Base-by-base conservation (phyloP, 495 filamentous ascomycete species). In the Aspergillus funiculosus region DNA sequence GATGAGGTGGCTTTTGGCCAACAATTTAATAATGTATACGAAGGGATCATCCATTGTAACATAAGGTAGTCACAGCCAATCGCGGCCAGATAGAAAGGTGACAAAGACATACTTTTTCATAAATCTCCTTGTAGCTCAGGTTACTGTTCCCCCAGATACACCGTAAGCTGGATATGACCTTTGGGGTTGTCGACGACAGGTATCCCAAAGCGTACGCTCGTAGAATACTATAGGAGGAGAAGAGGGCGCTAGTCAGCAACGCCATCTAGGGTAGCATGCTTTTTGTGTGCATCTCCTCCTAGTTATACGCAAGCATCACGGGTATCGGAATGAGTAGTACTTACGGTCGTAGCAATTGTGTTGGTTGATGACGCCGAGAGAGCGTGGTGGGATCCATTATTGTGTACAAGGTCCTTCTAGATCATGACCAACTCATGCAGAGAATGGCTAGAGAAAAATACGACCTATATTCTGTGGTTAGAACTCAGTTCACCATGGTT, bases 181-280 rank as follows among this genome's bases (percentile, higher is more conserved):
- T 77, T 7, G 87, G 86, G 22, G 76, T 76, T 22, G 87, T 75
- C 38, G 77, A 77, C 26, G 82, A 87, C 20, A 82, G 68, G 69
- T 88, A 89, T 22, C 84, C 87, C 45, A 94, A 61, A 6, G 78
- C 65, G 62, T 88, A 94, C 37, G 87, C 87, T 41, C 80, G 80
- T 36, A 87, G 59, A 44, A 87, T 71, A 14, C 87, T 88, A 52
- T 13, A 49, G 44, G 39, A 34, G 48, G 34, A 20, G 31, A 47
- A 26, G 46, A 48, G n/a, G n/a, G 28, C 35, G 58, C 38, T 11
- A 27, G 28, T 39, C 26, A 39, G 50, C 29, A 36, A 47, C 35
- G 19, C 34, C n/a, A n/a, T 30, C 19, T 13, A 24, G 32, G 20
- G 39, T 46, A 38, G 37, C n/a, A 45, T 48, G 22, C 37, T 21